phyloP scores from a whole-genome alignment of 768 basidiomycete species.

The Auricularia auricula-judae region DNA sequence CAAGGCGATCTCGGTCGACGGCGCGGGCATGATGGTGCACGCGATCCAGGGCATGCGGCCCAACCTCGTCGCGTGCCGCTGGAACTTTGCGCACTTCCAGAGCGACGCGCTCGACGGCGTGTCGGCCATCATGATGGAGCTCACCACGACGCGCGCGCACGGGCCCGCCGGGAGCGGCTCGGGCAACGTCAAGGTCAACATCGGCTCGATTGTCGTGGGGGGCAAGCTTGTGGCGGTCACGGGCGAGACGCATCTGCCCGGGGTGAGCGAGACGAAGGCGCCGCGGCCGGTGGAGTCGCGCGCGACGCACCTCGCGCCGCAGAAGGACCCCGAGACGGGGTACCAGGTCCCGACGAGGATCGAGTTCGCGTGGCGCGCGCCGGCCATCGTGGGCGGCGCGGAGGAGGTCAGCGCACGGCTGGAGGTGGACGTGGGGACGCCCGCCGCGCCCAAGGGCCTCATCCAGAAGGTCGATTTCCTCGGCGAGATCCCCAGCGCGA shows the following conservation, averaged over 20 bases:
- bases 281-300: slow-evolving; percentile 42
- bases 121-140: slow-evolving; percentile 91
- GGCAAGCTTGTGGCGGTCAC: slow-evolving; percentile 69
- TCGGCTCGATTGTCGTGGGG: slow-evolving; percentile 76
- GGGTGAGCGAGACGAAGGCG: slow-evolving; percentile 24
- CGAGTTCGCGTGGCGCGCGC: slow-evolving; percentile 67
- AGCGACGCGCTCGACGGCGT: slow-evolving; percentile 58
- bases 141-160: slow-evolving; percentile 70
- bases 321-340: slow-evolving; percentile 67
- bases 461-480: slow-evolving; percentile 92
- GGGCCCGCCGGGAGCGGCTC: slow-evolving; percentile 73
- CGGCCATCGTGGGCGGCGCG: slow-evolving; percentile 44
- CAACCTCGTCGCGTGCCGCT: slow-evolving; percentile 80
- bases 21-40: slow-evolving; percentile 80
- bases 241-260: slow-evolving; percentile 69
- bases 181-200: slow-evolving; percentile 72
- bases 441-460: slow-evolving; percentile 55
- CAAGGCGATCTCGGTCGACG: slow-evolving; percentile 41
- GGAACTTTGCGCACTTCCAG: slow-evolving; percentile 95
- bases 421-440: slow-evolving; percentile 44
- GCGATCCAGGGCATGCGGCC: slow-evolving; percentile 99
- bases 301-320: slow-evolving; percentile 48
- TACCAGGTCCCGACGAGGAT: slow-evolving; percentile 66
- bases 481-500: slow-evolving; percentile 84
- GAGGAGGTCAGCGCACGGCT: slow-evolving; percentile 48